These are phyloP conservation scores for Chernovozyma sophiae-reginae DNA, from an alignment of 1,139 yeast genomes.

Conservation along the genomic window DNA sequence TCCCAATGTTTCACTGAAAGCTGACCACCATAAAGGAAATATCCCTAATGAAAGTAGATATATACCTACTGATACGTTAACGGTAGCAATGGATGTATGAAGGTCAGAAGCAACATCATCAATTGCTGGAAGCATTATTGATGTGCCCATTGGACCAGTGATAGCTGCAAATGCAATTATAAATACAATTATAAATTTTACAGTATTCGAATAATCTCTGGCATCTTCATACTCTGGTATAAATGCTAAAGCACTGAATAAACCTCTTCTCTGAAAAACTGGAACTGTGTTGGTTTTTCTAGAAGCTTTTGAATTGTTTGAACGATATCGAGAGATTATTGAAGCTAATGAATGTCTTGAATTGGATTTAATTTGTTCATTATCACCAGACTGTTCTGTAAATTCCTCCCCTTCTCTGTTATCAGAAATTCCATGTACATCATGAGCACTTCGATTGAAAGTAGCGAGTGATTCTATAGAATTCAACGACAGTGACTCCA, in stretches of 20 bases:
- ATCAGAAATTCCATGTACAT: too few species aligned
- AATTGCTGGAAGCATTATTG: conserved; percentile 77
- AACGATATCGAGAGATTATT: not conserved
- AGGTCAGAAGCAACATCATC: conserved; percentile 53
- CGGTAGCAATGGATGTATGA: conserved; percentile 53
- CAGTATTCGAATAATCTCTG: conserved; percentile 48
- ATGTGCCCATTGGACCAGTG: conserved; percentile 91
- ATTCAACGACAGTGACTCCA: not conserved
- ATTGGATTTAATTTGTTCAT: not conserved
- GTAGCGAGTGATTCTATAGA: not conserved
- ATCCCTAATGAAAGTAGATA: conserved; percentile 71
- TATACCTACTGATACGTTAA: conserved; percentile 77
- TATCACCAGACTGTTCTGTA: too few species aligned
- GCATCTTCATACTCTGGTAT: conserved; percentile 76
- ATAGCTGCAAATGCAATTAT: conserved; percentile 72
- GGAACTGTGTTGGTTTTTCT: conserved; percentile 33
- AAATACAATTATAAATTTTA: conserved; percentile 54
- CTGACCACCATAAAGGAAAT: conserved; percentile 89
- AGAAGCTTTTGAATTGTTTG: conserved; percentile 7
- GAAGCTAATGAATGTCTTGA: conserved; percentile 3
- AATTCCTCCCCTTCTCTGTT: not conserved
- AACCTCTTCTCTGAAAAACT: conserved; percentile 46
- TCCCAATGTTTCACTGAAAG: conserved; percentile 71
- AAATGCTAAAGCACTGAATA: conserved; percentile 48
- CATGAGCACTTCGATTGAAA: not conserved